Percentiles rank a stretch among this genome's conserved stretches.
Evolutionary conservation across 352 stramenopile species (phyloP).

Genomic region (Pythium myriotylum): DNA sequence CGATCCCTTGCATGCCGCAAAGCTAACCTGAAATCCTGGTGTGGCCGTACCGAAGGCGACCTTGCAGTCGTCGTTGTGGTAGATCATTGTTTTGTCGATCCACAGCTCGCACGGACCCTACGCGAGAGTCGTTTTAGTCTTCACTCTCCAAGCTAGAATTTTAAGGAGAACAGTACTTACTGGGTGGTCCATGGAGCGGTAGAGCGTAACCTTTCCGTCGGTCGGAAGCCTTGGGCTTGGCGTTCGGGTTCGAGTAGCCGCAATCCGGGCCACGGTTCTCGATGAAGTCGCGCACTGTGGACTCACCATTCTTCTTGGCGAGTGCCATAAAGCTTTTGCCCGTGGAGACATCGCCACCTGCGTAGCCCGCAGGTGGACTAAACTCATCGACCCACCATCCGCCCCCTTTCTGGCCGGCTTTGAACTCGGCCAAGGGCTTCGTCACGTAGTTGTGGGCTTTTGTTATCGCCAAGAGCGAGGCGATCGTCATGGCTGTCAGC

Average conservation of each 20-base stretch:
- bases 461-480: not conserved
- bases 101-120: conserved; percentile 22
- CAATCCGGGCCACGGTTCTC: conserved; percentile 21
- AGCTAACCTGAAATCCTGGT: conserved; percentile 19
- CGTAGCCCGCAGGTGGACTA: too few species aligned
- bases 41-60: not conserved
- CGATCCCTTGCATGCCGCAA: conserved; percentile 21
- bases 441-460: conserved; percentile 24
- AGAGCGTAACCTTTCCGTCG: conserved; percentile 17
- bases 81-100: conserved; percentile 22
- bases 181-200: conserved; percentile 23
- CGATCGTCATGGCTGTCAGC: not conserved
- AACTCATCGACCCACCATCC: conserved; percentile 23
- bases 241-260: conserved; percentile 23
- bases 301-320: conserved; percentile 11
- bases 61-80: conserved; percentile 30
- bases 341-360: conserved; percentile 17
- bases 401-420: conserved; percentile 8
- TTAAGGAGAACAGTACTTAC: too few species aligned
- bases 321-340: conserved; percentile 5
- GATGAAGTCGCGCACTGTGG: conserved; percentile 18
- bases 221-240: conserved; percentile 16
- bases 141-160: not conserved
- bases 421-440: conserved; percentile 24
- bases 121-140: not conserved